Base-by-base conservation (phyloP, 108 stramenopile genomes). In the Ochromonas danica region DNA sequence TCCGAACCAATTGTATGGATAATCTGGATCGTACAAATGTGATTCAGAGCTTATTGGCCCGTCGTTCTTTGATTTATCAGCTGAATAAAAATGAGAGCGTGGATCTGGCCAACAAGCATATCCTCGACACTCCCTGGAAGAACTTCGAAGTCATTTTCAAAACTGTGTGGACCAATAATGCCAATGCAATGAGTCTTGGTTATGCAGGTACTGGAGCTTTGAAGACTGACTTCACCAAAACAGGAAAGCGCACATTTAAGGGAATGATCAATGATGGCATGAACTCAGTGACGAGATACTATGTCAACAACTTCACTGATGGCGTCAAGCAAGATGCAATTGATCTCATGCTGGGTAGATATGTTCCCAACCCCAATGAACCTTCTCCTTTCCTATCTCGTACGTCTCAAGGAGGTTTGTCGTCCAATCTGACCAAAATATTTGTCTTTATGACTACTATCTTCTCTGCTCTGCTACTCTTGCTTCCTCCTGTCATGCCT, bases 1-100 rank as follows among this genome's bases (percentile, higher is more conserved):
- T 96, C 36, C 91, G 97, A 27, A 98, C 97, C 31, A 98, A 98
- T 85, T 98, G 97, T 85, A 96, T 98, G 94, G 97, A 98, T 87
- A 94, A 94, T 83, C 85, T 98, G 40, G 97, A 98, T 86, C 89
- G 97, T 17, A 98, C 97, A 31, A 95, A 96, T 81, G 97, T 98
- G n/a, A 95, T 96, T 28, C 97, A 98, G 80, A 93, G 92, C 72
- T 81, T 95, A 62, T 89, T 96, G 72, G 95, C 88, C 30, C 86
- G 93, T 25, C 71, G 93, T 27, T 88, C 87, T 62, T 78, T 94
- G 70, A 81, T 96, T 35, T 86, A 85, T 62, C 89, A 81, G 6
- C 43, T 82, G 39, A 39, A 33, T 35, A 31, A 31, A 89, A 89
- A 57, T 78, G 90, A 0, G 70, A 72, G 70, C 74, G 84, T 78